Base-by-base conservation (phyloP, 148 eudicot genomes). In the Persicaria maculosa region DNA sequence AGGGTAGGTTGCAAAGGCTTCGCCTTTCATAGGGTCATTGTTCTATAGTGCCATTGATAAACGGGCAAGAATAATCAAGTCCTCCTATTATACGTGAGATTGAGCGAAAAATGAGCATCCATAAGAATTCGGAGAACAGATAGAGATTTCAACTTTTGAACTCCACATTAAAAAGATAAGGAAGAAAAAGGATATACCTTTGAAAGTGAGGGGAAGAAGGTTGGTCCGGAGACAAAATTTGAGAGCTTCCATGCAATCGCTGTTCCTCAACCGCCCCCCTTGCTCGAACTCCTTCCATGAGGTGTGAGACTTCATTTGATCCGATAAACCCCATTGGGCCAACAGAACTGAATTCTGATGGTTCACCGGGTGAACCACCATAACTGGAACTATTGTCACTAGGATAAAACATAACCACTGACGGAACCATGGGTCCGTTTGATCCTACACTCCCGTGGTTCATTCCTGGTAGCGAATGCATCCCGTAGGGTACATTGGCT, bases 361-460 rank as follows among this genome's bases (percentile, higher is more conserved):
- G 94, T 74, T 93, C 97, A 48, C 86, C 62, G 47, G 83, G 89
- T 67, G 87, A 79, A 74, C 78, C 83, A 72, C 78, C 83, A 73
- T 77, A 77, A 74, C 78, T 76, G 6, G 87, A 75, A 75, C 80
- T 86, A 57, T 86, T 89, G 53, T 88, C 93, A 83, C 81, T 85
- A 43, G 93, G 91, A 83, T 93, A 93, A n/a, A 89, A 16, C 96
- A 90, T 89, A 54, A 88, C 85, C 71, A 84, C 78, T 50, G 90
- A 76, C 15, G 88, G 90, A 53, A 55, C 78, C 62, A 74, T 67
- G 19, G 82, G 84, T 20, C 92, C 96, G 81, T 85, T 89, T 67
- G 89, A 75, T 9, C 89, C 72, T 73, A 76, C 73, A 64, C 87
- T 83, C 77, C 77, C 74, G 0, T 85, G 79, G 76, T 81, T 81